These are phyloP conservation scores for Exophiala sp. DNA, from an alignment of 2,329 filamentous ascomycete species.

Conservation along the genomic window DNA sequence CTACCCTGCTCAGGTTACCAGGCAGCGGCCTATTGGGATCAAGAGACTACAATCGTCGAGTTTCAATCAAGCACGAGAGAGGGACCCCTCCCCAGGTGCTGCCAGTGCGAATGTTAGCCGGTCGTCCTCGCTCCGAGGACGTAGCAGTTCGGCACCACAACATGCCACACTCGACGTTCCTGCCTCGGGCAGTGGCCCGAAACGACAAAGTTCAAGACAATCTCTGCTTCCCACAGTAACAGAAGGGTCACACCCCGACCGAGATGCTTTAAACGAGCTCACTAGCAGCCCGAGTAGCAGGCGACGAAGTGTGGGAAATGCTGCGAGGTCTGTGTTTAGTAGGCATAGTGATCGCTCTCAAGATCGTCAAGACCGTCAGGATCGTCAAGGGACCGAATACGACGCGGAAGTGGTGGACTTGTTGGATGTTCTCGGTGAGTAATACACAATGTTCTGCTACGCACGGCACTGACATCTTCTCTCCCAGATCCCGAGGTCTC, in stretches of 20 bases:
- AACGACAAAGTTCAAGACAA: conserved; percentile 22
- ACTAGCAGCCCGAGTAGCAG: conserved; percentile 11
- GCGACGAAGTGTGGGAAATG: conserved; percentile 23
- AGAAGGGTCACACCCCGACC: conserved; percentile 19
- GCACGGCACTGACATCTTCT: conserved; percentile 28
- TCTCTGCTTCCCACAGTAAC: conserved; percentile 20
- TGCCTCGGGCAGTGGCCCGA: conserved; percentile 9
- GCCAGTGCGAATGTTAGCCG: conserved; percentile 11
- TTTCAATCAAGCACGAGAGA: conserved; percentile 3
- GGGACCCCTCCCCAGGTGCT: background rate
- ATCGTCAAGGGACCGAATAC: conserved; percentile 45
- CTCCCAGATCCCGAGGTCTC: conserved; percentile 70
- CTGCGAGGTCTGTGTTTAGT: conserved; percentile 26
- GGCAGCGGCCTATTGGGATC: conserved; percentile 25
- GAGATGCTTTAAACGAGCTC: conserved; percentile 17
- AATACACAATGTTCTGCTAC: background rate
- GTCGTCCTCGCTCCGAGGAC: conserved; percentile 14
- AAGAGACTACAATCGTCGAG: conserved; percentile 21
- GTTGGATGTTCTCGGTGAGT: conserved; percentile 61
- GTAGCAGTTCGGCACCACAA: conserved; percentile 25
- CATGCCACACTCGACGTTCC: conserved; percentile 3
- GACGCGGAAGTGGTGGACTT: conserved; percentile 59
- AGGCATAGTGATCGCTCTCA: conserved; percentile 20
- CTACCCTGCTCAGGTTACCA: conserved; percentile 7
- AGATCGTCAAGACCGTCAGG: conserved; percentile 16